Evolutionary conservation across 495 filamentous ascomycete genomes (phyloP), one percentile per base, ranked within the genome.

Genomic region (Penicillium salamii): DNA sequence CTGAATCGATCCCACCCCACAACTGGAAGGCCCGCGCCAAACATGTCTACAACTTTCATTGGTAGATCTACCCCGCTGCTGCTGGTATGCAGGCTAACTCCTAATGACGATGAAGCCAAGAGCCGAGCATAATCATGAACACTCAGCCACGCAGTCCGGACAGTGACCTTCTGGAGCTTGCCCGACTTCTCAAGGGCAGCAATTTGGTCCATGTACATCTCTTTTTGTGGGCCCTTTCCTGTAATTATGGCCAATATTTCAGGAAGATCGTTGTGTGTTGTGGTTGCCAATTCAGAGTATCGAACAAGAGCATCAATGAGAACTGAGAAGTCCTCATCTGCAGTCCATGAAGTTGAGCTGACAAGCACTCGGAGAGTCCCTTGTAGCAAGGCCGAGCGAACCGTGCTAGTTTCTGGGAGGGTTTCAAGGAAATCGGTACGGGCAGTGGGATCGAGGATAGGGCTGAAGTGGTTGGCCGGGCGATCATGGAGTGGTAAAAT

Each of bases 1-100:
- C 90, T 82, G 57, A 91, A 97, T 7, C 76, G 78, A 17, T 71
- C 76, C 80, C 90, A 96, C 17, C 90, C 93, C 2, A 84, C 86
- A 3, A 99, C 95, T 0, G 93, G 93, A 42, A 99, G 68, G 0
- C 93, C 93, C 1, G 90, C 86, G 0, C 93, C 93, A 61, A 97
- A 96, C 89, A 99, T 93, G 59, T 99, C 93, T 5, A 99, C 91
- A 7, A 99, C 91, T 70, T 99, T 99, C 93, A 99, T 99, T 1
- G 93, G 93, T 18, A 99, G 70, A 70, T 99, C 93, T 1, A 99
- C 89, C 3, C 93, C 93, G 36, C 89, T 95, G 55, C 86, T 91
- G 54, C 89, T 95, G 45, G 81, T 95, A 67, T 99, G 93, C 40
- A 99, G 74, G 57, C 88, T 93, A 14, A 99, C 80, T 2, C 93